Evolutionary conservation across 2,329 filamentous ascomycete genomes (phyloP).

Genomic region (Aspergillus neotritici): DNA sequence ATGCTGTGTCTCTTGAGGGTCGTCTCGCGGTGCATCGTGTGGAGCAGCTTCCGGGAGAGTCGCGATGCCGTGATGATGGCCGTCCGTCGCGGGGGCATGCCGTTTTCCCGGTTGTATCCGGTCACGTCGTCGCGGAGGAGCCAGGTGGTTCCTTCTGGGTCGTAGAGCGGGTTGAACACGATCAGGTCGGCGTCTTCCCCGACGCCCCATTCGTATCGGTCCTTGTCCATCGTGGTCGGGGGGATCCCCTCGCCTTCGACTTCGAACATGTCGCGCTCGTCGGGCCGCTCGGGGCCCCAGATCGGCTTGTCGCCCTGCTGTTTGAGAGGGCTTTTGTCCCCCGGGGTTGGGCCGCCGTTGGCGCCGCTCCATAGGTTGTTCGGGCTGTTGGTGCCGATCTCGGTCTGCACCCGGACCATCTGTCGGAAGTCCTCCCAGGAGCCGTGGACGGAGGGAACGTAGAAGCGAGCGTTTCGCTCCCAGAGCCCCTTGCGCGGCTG

Average conservation of each 20-base stretch:
- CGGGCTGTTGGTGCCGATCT: slow-evolving; percentile 59
- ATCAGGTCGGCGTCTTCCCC: slow-evolving; percentile 89
- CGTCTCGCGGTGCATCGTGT: slow-evolving; percentile 88
- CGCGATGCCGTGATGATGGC: slow-evolving; percentile 85
- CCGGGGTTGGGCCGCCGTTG: slow-evolving; percentile 21
- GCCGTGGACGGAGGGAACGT: slow-evolving; percentile 69
- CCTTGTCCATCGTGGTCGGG: slow-evolving; percentile 66
- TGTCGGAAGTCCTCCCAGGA: slow-evolving; percentile 74
- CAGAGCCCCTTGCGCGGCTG: slow-evolving; percentile 76
- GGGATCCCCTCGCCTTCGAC: slow-evolving; percentile 67
- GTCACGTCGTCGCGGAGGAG: slow-evolving; percentile 75
- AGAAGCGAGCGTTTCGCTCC: slow-evolving; percentile 75
- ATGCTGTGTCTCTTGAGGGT: slow-evolving; percentile 78
- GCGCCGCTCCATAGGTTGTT: slow-evolving; percentile 62
- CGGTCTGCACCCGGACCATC: slow-evolving; percentile 69
- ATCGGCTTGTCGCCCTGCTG: slow-evolving; percentile 57
- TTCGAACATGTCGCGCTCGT: slow-evolving; percentile 64
- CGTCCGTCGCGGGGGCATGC: slow-evolving; percentile 64
- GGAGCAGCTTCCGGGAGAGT: slow-evolving; percentile 71
- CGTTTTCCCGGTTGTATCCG: slow-evolving; percentile 64
- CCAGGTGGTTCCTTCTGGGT: slow-evolving; percentile 84
- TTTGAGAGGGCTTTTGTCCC: slow-evolving; percentile 23
- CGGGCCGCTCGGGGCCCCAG: slow-evolving; percentile 76
- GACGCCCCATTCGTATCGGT: slow-evolving; percentile 80
- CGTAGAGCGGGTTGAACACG: slow-evolving; percentile 85